Base-by-base conservation (phyloP, 371 early-diverging fungal genomes). In the Mortierella sp. region DNA sequence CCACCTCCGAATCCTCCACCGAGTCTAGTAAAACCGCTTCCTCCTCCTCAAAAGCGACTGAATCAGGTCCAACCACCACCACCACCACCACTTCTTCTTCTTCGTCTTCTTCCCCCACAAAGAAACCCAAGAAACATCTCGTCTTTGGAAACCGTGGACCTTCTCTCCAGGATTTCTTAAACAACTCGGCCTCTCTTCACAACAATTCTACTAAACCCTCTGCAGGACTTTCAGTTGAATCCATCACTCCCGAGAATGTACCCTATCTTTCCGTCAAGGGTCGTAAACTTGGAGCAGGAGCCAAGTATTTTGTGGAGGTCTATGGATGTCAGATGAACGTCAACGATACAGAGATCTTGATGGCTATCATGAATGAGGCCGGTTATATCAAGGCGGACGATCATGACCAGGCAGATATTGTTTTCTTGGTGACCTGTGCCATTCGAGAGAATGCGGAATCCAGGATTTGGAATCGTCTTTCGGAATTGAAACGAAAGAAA, bases 241-340 rank as follows among this genome's bases (percentile, higher is more conserved):
- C 65, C 9, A 55, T 66, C 6, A 59, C 64, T 4, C 84, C 88
- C 0, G 87, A 88, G 2, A 45, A 81, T 12, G 51, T 91, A 25
- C 91, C 91, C 6, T 92, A 90, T 66, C 82, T 91, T 55, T 63
- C 84, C 7, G 71, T 82, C n/a, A 80, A 81, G 25, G 75, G 80
- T 0, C 81, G 71, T 9, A 69, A 68, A 29, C 83, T 81, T 56
- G 86, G 85, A 12, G 70, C 68, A 50, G 86, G 86, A 9, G 75
- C 79, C 15, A 77, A 77, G 66, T 89, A 86, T 69, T 92, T 85
- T 79, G 88, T 92, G 18, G 94, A 93, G 73, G 92, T 93, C 14
- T 93, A 93, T 70, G 94, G 94, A 7, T 93, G 94, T 72, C 94
- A 93, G 76, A 93, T 93, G 94, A 89, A 93, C 74, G 90, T 92